phyloP scores from a whole-genome alignment of 78 protist species.

The Pigoraptor vietnamica region DNA sequence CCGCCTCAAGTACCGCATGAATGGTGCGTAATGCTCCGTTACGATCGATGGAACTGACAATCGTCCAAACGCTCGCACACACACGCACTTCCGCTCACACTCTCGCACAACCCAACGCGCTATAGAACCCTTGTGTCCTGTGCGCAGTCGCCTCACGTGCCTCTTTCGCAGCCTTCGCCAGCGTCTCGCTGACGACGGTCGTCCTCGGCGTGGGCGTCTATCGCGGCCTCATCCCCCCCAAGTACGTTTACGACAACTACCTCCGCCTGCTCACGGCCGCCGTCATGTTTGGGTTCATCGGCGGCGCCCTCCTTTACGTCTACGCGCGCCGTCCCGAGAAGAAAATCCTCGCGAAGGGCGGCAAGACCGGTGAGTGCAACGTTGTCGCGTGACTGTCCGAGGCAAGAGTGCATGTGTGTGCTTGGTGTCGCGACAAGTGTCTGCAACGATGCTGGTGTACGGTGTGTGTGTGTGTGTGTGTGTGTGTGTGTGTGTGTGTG shows the following conservation, averaged over 20 bases:
- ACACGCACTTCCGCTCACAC: too few relatives aligned
- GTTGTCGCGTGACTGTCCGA: too few relatives aligned
- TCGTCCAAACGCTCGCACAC: neutral
- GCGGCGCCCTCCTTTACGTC: constrained; percentile 5
- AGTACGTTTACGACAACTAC: neutral
- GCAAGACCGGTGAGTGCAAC: constrained; percentile 18
- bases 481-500: too few relatives aligned
- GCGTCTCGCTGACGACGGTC: neutral
- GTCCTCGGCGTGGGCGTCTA: neutral
- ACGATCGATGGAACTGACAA: neutral
- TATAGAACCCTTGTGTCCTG: too few relatives aligned
- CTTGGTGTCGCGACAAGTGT: too few relatives aligned
- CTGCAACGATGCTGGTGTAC: too few relatives aligned
- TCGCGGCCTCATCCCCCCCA: neutral
- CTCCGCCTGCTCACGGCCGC: constrained; percentile 16
- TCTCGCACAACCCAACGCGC: neutral
- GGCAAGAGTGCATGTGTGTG: neutral
- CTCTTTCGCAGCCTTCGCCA: neutral
- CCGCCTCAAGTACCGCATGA: constrained; percentile 3
- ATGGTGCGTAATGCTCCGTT: constrained; percentile 15
- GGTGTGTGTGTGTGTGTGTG: too few relatives aligned
- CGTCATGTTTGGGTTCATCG: constrained; percentile 2
- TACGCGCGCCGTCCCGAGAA: neutral
- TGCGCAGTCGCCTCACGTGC: too few relatives aligned
- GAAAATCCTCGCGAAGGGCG: constrained; percentile 40